These are phyloP conservation scores for Plectosphaerella cucumerina DNA, from an alignment of 2,329 filamentous ascomycete species.

Conservation along the genomic window DNA sequence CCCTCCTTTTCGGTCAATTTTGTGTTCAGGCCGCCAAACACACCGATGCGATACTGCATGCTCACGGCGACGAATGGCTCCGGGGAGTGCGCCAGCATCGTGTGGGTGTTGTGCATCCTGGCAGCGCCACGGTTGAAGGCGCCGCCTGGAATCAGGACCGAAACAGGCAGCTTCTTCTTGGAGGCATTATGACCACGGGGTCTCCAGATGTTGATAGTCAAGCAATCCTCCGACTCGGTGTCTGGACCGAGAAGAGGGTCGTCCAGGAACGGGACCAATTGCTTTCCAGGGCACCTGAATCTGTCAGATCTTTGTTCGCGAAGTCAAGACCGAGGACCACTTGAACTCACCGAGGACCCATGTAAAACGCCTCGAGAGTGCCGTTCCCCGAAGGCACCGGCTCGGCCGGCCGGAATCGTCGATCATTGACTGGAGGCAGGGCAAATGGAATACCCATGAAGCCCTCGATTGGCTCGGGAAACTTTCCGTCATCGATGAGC, in stretches of 20 bases:
- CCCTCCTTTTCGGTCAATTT: conserved; percentile 45
- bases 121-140: conserved; percentile 20
- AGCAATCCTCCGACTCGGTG: conserved; percentile 25
- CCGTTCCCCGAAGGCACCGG: not conserved
- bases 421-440: conserved; percentile 38
- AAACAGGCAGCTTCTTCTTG: conserved; percentile 42
- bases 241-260: not conserved
- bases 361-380: not conserved
- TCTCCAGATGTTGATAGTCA: conserved; percentile 23
- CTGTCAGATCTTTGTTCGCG: not conserved
- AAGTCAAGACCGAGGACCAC: not conserved
- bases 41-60: conserved; percentile 45
- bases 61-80: conserved; percentile 43
- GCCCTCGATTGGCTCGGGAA: conserved; percentile 21
- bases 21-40: conserved; percentile 55
- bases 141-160: conserved; percentile 52
- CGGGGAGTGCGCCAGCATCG: conserved; percentile 46
- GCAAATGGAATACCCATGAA: conserved; percentile 48
- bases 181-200: conserved; percentile 1
- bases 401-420: conserved; percentile 35
- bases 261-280: not conserved
- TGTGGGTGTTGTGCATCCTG: conserved; percentile 50
- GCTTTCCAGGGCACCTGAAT: not conserved
- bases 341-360: not conserved
- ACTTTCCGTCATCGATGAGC: not conserved